Evolutionary conservation across 176 grass and related monocot species (phyloP).

Genomic region (Metroxylon sagu): DNA sequence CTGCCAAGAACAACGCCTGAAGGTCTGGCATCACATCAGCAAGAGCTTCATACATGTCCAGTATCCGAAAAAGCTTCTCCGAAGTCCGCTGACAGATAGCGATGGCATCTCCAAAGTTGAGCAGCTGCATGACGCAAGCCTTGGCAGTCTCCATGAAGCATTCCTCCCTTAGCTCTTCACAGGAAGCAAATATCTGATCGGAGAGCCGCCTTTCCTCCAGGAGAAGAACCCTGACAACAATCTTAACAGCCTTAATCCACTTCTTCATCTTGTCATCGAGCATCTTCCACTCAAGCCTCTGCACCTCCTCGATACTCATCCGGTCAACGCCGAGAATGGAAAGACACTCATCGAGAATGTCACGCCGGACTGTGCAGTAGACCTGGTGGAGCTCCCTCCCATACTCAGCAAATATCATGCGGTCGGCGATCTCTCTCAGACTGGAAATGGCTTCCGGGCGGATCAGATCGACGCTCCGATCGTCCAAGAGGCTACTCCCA

Average conservation of each 20-base stretch:
- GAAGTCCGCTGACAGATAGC: conserved; percentile 62
- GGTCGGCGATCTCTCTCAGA: conserved; percentile 45
- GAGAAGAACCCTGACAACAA: conserved; percentile 53
- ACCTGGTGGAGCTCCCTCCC: conserved; percentile 61
- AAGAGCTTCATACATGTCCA: conserved; percentile 92
- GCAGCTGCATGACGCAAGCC: conserved; percentile 75
- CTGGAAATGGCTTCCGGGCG: conserved; percentile 47
- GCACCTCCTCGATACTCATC: conserved; percentile 94
- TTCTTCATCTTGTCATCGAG: conserved; percentile 98
- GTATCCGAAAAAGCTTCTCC: conserved; percentile 78
- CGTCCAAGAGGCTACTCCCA: conserved; percentile 42
- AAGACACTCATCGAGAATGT: conserved; percentile 81
- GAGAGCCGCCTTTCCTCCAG: conserved; percentile 61
- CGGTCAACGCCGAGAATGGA: conserved; percentile 60
- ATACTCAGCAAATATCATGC: conserved; percentile 68
- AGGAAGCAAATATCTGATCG: conserved; percentile 53
- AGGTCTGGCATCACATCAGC: conserved; percentile 74
- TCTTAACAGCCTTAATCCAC: conserved; percentile 81
- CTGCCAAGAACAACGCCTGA: conserved; percentile 49
- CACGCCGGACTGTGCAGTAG: conserved; percentile 60
- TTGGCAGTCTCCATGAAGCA: conserved; percentile 80
- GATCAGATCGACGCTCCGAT: conserved; percentile 62
- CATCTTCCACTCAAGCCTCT: conserved; percentile 65
- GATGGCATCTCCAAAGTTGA: conserved; percentile 84
- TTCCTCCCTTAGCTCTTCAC: conserved; percentile 57